Evolutionary conservation across 768 basidiomycete genomes (phyloP).

Genomic region (Omphalotus guepiniiformis): DNA sequence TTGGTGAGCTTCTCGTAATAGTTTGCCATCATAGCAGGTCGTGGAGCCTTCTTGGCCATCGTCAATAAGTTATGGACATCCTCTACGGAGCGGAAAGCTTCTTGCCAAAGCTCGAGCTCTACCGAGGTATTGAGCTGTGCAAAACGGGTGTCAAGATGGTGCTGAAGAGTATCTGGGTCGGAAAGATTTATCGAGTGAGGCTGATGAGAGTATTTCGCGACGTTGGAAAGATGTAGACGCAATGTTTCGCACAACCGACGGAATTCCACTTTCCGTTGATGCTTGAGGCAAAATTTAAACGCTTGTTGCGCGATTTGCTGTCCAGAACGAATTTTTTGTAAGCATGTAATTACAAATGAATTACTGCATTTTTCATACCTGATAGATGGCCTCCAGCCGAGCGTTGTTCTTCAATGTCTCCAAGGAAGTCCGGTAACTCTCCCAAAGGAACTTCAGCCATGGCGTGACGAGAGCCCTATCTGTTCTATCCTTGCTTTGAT

Average conservation of each 20-base stretch:
- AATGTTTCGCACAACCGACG: conserved; percentile 94
- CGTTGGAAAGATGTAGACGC: conserved; percentile 89
- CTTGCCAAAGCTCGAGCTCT: conserved; percentile 98
- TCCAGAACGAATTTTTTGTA: too few species aligned
- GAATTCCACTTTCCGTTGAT: conserved; percentile 95
- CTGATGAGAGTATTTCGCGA: conserved; percentile 93
- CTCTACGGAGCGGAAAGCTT: conserved; percentile 97
- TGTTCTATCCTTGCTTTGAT: conserved; percentile 89
- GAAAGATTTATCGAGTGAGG: conserved; percentile 92
- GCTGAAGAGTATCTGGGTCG: conserved; percentile 91
- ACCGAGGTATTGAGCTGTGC: conserved; percentile 95
- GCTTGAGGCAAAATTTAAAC: conserved; percentile 92
- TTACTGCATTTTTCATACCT: too few species aligned
- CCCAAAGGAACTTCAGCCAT: conserved; percentile 99
- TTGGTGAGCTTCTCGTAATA: conserved; percentile 98
- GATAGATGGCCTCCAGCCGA: conserved; percentile 88
- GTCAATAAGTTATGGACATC: conserved; percentile 95
- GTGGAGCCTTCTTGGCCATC: conserved; percentile 88
- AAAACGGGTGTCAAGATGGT: conserved; percentile 95
- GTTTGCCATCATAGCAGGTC: conserved; percentile 96
- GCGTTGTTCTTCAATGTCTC: conserved; percentile 97
- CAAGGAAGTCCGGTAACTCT: conserved; percentile 91
- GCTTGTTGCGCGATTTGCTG: conserved; percentile 96
- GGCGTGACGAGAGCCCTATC: conserved; percentile 94
- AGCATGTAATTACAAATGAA: too few species aligned